A percentile compares a stretch with the other conserved stretches of the same genome.
Evolutionary conservation across 352 stramenopile genomes (phyloP).

Genomic region (Paralagenidium karlingii): DNA sequence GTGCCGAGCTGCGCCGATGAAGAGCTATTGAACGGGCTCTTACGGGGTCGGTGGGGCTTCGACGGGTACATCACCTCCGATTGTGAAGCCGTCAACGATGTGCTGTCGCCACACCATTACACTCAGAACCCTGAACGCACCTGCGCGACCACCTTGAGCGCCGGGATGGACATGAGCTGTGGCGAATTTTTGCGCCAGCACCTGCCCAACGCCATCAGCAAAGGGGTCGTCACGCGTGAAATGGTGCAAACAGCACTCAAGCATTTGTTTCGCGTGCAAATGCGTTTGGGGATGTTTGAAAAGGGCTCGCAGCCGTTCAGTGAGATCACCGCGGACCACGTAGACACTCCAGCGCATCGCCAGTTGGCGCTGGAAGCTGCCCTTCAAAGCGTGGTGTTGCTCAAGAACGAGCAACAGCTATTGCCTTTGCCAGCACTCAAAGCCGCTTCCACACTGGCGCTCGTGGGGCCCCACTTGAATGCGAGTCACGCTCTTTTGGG

Average conservation of each 20-base stretch:
- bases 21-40: constrained; percentile 53
- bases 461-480: constrained; percentile 75
- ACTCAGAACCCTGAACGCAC: constrained; percentile 44
- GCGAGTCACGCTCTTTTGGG: constrained; percentile 37
- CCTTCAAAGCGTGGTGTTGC: constrained; percentile 70
- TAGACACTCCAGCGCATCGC: constrained; percentile 42
- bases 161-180: constrained; percentile 80
- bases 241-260: constrained; percentile 54
- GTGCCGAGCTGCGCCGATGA: constrained; percentile 83
- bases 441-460: constrained; percentile 15
- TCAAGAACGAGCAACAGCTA: constrained; percentile 74
- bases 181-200: constrained; percentile 58
- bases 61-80: constrained; percentile 89
- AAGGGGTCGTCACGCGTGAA: constrained; percentile 40
- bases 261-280: constrained; percentile 73
- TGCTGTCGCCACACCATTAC: constrained; percentile 70
- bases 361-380: constrained; percentile 50
- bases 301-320: constrained; percentile 43
- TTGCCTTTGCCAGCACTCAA: constrained; percentile 33
- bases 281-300: constrained; percentile 87
- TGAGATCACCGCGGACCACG: constrained; percentile 24
- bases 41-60: constrained; percentile 82
- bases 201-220: constrained; percentile 35
- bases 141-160: constrained; percentile 40
- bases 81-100: constrained; percentile 77